phyloP scores from a whole-genome alignment of 345 rosid genomes.

The Sisymbrium altissimum region DNA sequence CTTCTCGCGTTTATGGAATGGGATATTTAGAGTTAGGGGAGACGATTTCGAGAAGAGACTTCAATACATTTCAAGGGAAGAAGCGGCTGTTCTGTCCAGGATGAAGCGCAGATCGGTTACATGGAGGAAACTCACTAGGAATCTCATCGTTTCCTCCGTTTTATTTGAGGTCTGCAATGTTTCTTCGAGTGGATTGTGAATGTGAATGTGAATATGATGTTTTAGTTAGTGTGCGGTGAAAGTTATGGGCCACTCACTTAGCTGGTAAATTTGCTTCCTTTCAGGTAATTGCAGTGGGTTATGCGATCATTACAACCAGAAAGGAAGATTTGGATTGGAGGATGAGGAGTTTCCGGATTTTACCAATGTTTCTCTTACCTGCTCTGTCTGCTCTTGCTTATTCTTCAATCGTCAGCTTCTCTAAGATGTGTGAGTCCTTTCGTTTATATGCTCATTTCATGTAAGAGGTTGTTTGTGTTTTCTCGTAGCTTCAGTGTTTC shows the following conservation, averaged over 20 bases:
- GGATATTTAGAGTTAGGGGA: slow-evolving; percentile 50
- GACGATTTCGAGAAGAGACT: slow-evolving; percentile 94
- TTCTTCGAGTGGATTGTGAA: neutral
- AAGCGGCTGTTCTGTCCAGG: slow-evolving; percentile 63
- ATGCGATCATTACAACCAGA: slow-evolving; percentile 64
- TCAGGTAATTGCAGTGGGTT: slow-evolving; percentile 67
- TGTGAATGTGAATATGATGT: neutral
- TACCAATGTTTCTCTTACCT: slow-evolving; percentile 76
- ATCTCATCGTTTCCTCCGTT: slow-evolving; percentile 61
- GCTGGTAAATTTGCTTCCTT: neutral
- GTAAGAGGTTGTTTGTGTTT: neutral
- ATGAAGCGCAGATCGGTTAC: slow-evolving; percentile 60
- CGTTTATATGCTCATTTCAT: neutral
- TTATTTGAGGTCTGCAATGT: slow-evolving; percentile 55
- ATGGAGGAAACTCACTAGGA: slow-evolving; percentile 58
- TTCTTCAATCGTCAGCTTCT: slow-evolving; percentile 50
- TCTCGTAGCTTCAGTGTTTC: neutral
- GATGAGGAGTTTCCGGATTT: slow-evolving; percentile 57
- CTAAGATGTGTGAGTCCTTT: slow-evolving; percentile 57
- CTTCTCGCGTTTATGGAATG: slow-evolving; percentile 70
- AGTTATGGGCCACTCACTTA: neutral
- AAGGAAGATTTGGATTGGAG: slow-evolving; percentile 60
- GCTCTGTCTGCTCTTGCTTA: slow-evolving; percentile 50
- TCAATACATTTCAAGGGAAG: slow-evolving; percentile 77
- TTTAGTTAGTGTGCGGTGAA: neutral